Evolutionary conservation across 2,329 filamentous ascomycete genomes (phyloP).

Genomic region (Aspergillus amoenus): DNA sequence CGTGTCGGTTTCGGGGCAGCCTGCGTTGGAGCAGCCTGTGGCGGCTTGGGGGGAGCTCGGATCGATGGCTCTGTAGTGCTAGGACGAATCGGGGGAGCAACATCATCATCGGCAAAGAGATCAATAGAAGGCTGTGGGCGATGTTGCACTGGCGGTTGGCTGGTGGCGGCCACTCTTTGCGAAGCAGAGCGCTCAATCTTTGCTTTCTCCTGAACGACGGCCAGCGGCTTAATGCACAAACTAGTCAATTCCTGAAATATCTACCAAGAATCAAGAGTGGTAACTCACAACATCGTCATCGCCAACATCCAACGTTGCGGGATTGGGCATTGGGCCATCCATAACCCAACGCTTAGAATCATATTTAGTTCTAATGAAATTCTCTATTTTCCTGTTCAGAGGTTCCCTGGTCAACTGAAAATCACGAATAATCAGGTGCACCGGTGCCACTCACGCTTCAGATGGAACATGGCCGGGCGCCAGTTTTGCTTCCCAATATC

Average conservation of each 20-base stretch:
- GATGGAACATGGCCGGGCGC: slow-evolving; percentile 88
- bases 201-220: slow-evolving; percentile 68
- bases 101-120: slow-evolving; percentile 75
- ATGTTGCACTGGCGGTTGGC: slow-evolving; percentile 44
- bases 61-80: slow-evolving; percentile 69
- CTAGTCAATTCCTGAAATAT: slow-evolving; percentile 2
- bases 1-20: slow-evolving; percentile 61
- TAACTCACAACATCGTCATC: slow-evolving; percentile 77
- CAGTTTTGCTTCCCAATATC: slow-evolving; percentile 93
- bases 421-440: background rate
- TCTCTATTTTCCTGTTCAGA: slow-evolving; percentile 79
- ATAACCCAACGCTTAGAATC: slow-evolving; percentile 99
- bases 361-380: slow-evolving; percentile 99
- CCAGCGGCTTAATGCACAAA: slow-evolving; percentile 53
- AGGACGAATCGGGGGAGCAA: slow-evolving; percentile 65
- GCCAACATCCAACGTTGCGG: slow-evolving; percentile 80
- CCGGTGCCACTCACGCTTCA: slow-evolving; percentile 60
- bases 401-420: background rate
- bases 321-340: slow-evolving; percentile 92
- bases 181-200: slow-evolving; percentile 63
- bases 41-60: slow-evolving; percentile 60
- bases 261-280: background rate
- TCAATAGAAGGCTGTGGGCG: slow-evolving; percentile 61
- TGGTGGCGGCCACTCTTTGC: slow-evolving; percentile 46
- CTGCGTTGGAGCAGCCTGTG: slow-evolving; percentile 55